Percentiles rank a stretch among this genome's conserved stretches.
phyloP scores from a whole-genome alignment of 2,329 filamentous ascomycete genomes.

The Pseudohalonectria lignicola region DNA sequence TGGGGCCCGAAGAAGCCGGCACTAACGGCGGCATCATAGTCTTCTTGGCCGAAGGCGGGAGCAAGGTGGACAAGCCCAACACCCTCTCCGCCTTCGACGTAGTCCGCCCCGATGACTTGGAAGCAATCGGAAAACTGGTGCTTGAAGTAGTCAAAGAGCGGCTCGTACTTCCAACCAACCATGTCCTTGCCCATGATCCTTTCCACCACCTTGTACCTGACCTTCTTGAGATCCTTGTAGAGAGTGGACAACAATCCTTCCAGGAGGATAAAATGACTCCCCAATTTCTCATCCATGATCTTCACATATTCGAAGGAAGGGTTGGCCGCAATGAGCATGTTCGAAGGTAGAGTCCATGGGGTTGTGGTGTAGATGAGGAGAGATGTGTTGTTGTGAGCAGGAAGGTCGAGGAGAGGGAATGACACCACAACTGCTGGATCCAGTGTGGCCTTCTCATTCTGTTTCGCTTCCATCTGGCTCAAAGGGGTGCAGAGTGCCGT shows the following conservation, averaged over 20 bases:
- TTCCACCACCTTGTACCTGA: conserved; percentile 58
- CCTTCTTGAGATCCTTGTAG: conserved; percentile 69
- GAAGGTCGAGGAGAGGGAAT: conserved; percentile 55
- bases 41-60: conserved; percentile 67
- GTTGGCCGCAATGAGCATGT: conserved; percentile 59
- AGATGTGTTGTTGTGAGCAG: conserved; percentile 52
- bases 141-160: conserved; percentile 61
- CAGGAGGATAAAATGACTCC: conserved; percentile 58
- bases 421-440: conserved; percentile 63
- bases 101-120: conserved; percentile 55
- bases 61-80: conserved; percentile 67
- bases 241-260: conserved; percentile 56
- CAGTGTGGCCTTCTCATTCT: conserved; percentile 67
- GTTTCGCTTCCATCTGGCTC: conserved; percentile 65
- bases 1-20: conserved; percentile 53
- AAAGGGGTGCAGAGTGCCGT: conserved; percentile 63
- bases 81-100: conserved; percentile 64
- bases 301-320: conserved; percentile 72
- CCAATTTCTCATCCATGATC: conserved; percentile 53
- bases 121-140: conserved; percentile 62
- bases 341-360: conserved; percentile 68
- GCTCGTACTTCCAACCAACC: conserved; percentile 62
- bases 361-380: conserved; percentile 82
- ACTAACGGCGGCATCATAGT: conserved; percentile 58
- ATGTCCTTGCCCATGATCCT: conserved; percentile 58